Evolutionary conservation across 495 filamentous ascomycete species (phyloP).

Genomic region (Penicillium bovifimosum): DNA sequence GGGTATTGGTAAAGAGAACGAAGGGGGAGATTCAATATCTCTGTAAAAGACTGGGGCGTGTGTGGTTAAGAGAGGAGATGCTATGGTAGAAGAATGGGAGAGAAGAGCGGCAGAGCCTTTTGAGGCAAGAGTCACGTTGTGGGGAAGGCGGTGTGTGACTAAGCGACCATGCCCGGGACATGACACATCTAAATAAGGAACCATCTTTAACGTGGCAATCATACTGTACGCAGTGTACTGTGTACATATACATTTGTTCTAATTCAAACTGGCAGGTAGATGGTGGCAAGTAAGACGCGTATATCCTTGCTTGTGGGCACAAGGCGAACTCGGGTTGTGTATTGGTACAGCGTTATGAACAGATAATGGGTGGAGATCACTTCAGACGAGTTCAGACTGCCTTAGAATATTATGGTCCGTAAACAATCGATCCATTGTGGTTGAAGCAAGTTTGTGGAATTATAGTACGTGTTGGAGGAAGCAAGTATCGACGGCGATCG

Average conservation of each 20-base stretch:
- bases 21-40: conserved; percentile 37
- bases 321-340: conserved; percentile 4
- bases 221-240: no score
- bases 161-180: conserved; percentile 3
- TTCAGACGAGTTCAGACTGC: not conserved
- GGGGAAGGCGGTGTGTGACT: conserved; percentile 40
- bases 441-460: not conserved
- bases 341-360: conserved; percentile 14
- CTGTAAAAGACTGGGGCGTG: conserved; percentile 21
- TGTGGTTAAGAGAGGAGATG: conserved; percentile 16
- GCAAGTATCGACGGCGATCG: conserved; percentile 8
- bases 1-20: conserved; percentile 30
- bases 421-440: not conserved
- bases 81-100: conserved; percentile 24
- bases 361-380: not conserved
- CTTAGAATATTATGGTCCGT: not conserved
- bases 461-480: conserved; percentile 6
- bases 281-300: not conserved
- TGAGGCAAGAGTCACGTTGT: conserved; percentile 32
- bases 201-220: not conserved
- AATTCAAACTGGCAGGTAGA: not conserved
- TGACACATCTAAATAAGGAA: not conserved
- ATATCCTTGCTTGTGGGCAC: conserved; percentile 4
- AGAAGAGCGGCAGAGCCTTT: conserved; percentile 37
- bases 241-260: not conserved